These are phyloP conservation scores for Otatea glauca DNA, from an alignment of 176 grass and related monocot species.

Conservation along the genomic window DNA sequence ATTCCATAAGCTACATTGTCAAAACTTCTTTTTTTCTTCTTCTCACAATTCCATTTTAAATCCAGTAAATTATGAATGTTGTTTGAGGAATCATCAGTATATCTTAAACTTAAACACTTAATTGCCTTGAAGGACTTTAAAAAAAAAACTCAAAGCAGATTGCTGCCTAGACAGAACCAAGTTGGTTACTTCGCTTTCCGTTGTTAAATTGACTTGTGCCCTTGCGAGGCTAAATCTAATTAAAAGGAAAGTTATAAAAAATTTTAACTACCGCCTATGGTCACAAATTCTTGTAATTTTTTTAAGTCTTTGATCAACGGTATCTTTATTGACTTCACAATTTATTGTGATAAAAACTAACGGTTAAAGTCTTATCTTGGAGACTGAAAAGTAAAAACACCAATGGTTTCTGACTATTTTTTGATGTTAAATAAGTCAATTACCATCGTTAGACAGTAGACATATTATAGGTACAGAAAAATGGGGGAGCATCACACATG, in stretches of 20 bases:
- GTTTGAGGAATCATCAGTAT: background rate
- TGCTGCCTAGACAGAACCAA: background rate
- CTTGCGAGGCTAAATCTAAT: background rate
- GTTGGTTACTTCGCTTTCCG: background rate
- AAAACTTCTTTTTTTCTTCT: background rate
- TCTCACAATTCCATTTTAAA: background rate
- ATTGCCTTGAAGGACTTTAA: background rate
- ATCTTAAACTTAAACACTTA: background rate
- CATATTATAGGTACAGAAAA: background rate
- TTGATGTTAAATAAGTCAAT: background rate
- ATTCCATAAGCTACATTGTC: background rate
- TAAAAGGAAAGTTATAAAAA: background rate
- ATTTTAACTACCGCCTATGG: background rate
- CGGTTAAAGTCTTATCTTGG: background rate
- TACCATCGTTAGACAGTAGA: background rate
- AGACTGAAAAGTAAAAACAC: background rate
- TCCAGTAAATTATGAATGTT: background rate
- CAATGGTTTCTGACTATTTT: constrained; percentile 4
- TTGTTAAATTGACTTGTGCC: constrained; percentile 1
- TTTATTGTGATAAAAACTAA: background rate
- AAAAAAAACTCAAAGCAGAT: background rate
- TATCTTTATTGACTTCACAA: constrained; percentile 2
- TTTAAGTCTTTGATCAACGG: background rate
- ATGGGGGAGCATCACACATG: background rate
- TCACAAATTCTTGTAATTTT: background rate